These are phyloP conservation scores for Przewalskia tangutica DNA, from an alignment of 257 asterid species.

Conservation along the genomic window DNA sequence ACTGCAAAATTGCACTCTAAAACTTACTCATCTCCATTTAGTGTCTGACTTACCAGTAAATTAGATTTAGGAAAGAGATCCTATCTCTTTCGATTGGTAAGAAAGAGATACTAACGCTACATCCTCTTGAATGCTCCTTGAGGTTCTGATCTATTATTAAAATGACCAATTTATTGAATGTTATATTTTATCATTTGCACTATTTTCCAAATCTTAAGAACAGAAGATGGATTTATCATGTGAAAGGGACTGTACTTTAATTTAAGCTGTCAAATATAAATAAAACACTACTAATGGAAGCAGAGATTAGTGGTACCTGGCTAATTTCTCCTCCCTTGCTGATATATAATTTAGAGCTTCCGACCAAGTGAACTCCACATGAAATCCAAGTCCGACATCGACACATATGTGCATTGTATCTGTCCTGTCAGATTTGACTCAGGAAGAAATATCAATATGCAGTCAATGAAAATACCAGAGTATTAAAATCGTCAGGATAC, in stretches of 20 bases:
- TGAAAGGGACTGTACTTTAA: background rate
- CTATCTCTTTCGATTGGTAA: background rate
- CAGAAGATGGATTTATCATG: background rate
- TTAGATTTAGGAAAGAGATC: background rate
- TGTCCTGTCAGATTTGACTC: conserved; percentile 38
- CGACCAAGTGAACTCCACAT: conserved; percentile 85
- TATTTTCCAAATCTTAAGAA: background rate
- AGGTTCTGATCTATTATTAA: background rate
- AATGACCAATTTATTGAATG: background rate
- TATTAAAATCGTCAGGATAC: background rate
- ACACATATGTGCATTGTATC: conserved; percentile 68
- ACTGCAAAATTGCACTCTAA: background rate
- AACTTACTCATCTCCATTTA: background rate
- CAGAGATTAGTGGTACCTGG: conserved; percentile 13
- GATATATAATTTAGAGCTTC: conserved; percentile 67
- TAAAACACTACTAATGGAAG: background rate
- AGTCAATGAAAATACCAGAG: background rate
- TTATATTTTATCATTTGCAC: background rate
- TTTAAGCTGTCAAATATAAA: background rate
- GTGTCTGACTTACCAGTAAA: background rate
- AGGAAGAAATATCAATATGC: background rate
- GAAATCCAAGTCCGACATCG: conserved; percentile 84
- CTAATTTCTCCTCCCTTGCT: conserved; percentile 36
- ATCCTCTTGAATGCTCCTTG: background rate
- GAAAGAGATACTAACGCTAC: background rate